A percentile compares a stretch with the other conserved stretches of the same genome.
These are phyloP conservation scores for Backusella sp. DNA, from an alignment of 192 early-diverging fungal genomes.

Conservation along the genomic window DNA sequence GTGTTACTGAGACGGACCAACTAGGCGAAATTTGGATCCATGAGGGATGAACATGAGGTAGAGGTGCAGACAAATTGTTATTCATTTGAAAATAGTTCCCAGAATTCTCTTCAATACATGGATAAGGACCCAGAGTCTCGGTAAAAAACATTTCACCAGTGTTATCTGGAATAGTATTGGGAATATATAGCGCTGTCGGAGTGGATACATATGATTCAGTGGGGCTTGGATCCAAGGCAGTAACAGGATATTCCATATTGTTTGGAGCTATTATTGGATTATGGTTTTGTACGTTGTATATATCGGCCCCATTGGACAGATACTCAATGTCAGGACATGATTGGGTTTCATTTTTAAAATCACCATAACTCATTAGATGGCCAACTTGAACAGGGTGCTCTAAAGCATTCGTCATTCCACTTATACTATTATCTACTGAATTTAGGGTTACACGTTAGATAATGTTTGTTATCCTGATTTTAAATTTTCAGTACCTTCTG, in stretches of 20 bases:
- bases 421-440: not conserved
- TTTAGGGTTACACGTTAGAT: not conserved
- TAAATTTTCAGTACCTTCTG: not conserved
- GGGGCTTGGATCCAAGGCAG: constrained; percentile 4
- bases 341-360: not conserved
- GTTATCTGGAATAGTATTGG: not conserved
- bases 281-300: not conserved
- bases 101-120: not conserved
- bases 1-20: not conserved
- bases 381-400: not conserved
- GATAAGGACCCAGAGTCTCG: not conserved
- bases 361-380: not conserved
- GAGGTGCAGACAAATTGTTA: not conserved
- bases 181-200: not conserved
- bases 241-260: not conserved
- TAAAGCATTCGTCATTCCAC: not conserved
- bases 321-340: not conserved
- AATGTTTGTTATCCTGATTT: not conserved
- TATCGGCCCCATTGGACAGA: not conserved
- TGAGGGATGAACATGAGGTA: not conserved
- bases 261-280: not conserved
- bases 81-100: not conserved
- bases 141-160: not conserved
- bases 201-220: constrained; percentile 1
- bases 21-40: not conserved